phyloP scores from a whole-genome alignment of 2,329 filamentous ascomycete species.

The Fusarium anthophilum region DNA sequence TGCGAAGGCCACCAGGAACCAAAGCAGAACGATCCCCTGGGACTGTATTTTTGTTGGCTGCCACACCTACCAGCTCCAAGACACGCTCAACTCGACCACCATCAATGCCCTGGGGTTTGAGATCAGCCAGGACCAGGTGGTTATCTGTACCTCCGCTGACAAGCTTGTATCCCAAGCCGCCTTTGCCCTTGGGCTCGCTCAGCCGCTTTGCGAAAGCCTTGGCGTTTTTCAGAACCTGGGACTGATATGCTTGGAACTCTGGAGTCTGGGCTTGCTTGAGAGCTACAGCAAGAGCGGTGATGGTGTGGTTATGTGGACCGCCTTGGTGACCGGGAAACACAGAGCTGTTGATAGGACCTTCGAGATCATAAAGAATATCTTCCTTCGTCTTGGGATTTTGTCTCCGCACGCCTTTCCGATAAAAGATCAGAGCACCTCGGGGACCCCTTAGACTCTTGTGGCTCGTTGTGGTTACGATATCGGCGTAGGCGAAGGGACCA shows the following conservation, averaged over 20 bases:
- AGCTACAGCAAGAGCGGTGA: slow-evolving; percentile 92
- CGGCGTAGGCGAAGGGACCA: slow-evolving; percentile 86
- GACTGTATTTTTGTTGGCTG: slow-evolving; percentile 99
- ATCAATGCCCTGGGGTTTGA: slow-evolving; percentile 89
- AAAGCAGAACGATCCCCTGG: slow-evolving; percentile 94
- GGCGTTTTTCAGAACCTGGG: slow-evolving; percentile 88
- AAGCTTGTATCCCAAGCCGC: slow-evolving; percentile 84
- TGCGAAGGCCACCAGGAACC: slow-evolving; percentile 90
- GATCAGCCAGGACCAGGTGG: slow-evolving; percentile 91
- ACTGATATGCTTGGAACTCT: slow-evolving; percentile 93
- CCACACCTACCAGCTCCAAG: slow-evolving; percentile 91
- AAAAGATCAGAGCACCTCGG: slow-evolving; percentile 98
- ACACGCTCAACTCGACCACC: slow-evolving; percentile 90
- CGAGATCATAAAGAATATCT: slow-evolving; percentile 88
- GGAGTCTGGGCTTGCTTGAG: slow-evolving; percentile 90
- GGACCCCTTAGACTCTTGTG: slow-evolving; percentile 98
- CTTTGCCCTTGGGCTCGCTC: slow-evolving; percentile 74
- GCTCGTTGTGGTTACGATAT: slow-evolving; percentile 97
- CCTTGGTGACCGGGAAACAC: slow-evolving; percentile 99
- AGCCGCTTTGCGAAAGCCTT: slow-evolving; percentile 81
- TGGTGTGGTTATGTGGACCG: slow-evolving; percentile 98
- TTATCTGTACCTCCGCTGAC: slow-evolving; percentile 97
- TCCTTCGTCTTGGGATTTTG: slow-evolving; percentile 86
- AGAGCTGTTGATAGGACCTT: slow-evolving; percentile 91
- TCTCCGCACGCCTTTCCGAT: slow-evolving; percentile 87